phyloP scores from a whole-genome alignment of 73 alveolate genomes.

The Symbiodinium natans region DNA sequence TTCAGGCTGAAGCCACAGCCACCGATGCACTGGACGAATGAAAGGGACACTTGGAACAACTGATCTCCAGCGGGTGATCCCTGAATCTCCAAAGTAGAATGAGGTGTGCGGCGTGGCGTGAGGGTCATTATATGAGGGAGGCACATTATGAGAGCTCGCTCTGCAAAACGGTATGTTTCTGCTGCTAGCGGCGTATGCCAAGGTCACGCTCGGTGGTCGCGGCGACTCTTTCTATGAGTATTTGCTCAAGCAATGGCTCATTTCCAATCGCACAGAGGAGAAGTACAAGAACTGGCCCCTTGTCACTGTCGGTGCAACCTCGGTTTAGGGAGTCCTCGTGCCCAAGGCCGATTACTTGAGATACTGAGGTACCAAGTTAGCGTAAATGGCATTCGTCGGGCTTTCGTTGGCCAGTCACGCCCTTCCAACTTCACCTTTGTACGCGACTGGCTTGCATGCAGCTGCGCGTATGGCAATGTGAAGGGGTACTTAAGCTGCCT shows the following conservation, averaged over 20 bases:
- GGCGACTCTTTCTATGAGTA: slow-evolving; percentile 41
- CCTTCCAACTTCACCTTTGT: slow-evolving; percentile 8
- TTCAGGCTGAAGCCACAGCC: neutral
- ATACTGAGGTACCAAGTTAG: neutral
- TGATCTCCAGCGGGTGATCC: too few relatives aligned
- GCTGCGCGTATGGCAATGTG: too few relatives aligned
- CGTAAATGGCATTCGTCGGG: slow-evolving; percentile 21
- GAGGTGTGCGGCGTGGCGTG: too few relatives aligned
- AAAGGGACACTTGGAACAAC: neutral
- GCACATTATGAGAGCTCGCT: too few relatives aligned
- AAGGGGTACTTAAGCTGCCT: too few relatives aligned
- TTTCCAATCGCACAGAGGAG: slow-evolving; percentile 18
- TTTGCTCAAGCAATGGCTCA: slow-evolving; percentile 14
- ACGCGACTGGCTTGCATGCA: neutral
- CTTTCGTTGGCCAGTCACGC: neutral
- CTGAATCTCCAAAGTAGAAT: too few relatives aligned
- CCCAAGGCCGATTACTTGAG: neutral
- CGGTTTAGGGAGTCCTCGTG: neutral
- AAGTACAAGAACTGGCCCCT: neutral
- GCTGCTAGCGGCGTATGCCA: too few relatives aligned
- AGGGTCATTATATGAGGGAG: too few relatives aligned
- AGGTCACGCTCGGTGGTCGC: slow-evolving; percentile 37
- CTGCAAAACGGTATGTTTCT: too few relatives aligned
- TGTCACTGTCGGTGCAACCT: neutral
- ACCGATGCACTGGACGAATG: slow-evolving; percentile 31